Evolutionary conservation across 257 asterid species (phyloP).

Genomic region (Cinchona pubescens): DNA sequence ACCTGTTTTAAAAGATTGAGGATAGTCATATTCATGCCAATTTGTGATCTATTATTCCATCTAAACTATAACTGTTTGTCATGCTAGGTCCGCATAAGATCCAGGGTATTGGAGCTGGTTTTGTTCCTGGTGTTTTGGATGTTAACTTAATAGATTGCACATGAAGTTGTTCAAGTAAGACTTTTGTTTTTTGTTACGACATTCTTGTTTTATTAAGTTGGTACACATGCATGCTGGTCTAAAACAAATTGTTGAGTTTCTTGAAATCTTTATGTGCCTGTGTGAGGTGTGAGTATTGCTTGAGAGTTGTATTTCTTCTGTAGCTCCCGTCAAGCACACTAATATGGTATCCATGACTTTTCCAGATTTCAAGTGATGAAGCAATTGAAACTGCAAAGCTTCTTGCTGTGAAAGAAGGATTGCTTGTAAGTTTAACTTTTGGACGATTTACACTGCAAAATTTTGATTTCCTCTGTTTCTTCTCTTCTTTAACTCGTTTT

Average conservation of each 20-base stretch:
- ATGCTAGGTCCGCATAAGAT: conserved; percentile 87
- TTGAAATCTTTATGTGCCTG: not conserved
- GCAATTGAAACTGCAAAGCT: conserved; percentile 89
- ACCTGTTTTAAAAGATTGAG: not conserved
- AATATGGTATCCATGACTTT: not conserved
- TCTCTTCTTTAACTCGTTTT: not conserved
- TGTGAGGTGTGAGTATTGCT: not conserved
- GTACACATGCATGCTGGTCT: not conserved
- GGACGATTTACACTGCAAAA: not conserved
- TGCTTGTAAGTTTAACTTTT: conserved; percentile 48
- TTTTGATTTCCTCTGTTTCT: not conserved
- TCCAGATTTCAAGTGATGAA: conserved; percentile 83
- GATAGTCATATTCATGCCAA: not conserved
- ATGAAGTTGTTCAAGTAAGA: conserved; percentile 89
- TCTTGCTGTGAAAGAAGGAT: conserved; percentile 84
- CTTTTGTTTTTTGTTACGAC: not conserved
- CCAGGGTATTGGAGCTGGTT: conserved; percentile 99
- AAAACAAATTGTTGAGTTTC: not conserved
- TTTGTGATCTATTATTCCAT: not conserved
- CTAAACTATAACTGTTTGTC: conserved; percentile 12
- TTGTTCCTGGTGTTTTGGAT: conserved; percentile 83
- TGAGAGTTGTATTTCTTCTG: not conserved
- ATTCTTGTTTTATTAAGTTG: not conserved
- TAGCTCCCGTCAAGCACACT: not conserved
- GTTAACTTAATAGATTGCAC: conserved; percentile 61